Evolutionary conservation across 2,329 filamentous ascomycete species (phyloP).

Genomic region (Talaromyces sp.): DNA sequence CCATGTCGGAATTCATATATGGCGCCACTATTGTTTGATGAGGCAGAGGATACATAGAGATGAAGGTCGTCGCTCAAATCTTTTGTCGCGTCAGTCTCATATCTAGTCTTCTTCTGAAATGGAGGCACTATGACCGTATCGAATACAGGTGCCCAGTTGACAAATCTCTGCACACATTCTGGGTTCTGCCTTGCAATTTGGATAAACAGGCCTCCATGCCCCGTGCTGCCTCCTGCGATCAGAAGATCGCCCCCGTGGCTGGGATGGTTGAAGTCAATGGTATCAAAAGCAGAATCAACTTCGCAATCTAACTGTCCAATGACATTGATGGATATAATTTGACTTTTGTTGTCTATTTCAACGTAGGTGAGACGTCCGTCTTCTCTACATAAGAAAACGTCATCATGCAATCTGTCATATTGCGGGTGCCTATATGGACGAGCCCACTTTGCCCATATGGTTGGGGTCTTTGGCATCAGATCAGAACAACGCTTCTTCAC

Average conservation of each 20-base stretch:
- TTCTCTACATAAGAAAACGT: slow-evolving; percentile 81
- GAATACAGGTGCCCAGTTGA: slow-evolving; percentile 57
- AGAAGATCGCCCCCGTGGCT: slow-evolving; percentile 68
- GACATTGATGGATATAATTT: slow-evolving; percentile 55
- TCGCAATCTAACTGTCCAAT: slow-evolving; percentile 68
- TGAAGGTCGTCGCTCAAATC: slow-evolving; percentile 47
- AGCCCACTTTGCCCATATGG: slow-evolving; percentile 82
- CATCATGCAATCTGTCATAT: slow-evolving; percentile 65
- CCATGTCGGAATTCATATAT: slow-evolving; percentile 69
- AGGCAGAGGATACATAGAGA: slow-evolving; percentile 66
- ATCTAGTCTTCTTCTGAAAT: slow-evolving; percentile 19
- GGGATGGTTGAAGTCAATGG: slow-evolving; percentile 53
- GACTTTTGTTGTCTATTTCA: slow-evolving; percentile 58
- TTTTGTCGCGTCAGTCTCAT: slow-evolving; percentile 6
- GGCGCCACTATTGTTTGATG: slow-evolving; percentile 56
- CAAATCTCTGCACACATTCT: slow-evolving; percentile 58
- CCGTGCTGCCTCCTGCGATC: slow-evolving; percentile 72
- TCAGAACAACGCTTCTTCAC: slow-evolving; percentile 20
- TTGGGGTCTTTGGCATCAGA: slow-evolving; percentile 34
- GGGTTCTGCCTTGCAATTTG: slow-evolving; percentile 58
- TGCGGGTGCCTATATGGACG: slow-evolving; percentile 65
- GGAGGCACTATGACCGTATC: slow-evolving; percentile 41
- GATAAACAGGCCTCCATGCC: slow-evolving; percentile 72
- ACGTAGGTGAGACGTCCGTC: slow-evolving; percentile 76
- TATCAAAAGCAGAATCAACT: slow-evolving; percentile 78